phyloP scores from a whole-genome alignment of 2,329 filamentous ascomycete species.

The Aspergillus carbonarius region DNA sequence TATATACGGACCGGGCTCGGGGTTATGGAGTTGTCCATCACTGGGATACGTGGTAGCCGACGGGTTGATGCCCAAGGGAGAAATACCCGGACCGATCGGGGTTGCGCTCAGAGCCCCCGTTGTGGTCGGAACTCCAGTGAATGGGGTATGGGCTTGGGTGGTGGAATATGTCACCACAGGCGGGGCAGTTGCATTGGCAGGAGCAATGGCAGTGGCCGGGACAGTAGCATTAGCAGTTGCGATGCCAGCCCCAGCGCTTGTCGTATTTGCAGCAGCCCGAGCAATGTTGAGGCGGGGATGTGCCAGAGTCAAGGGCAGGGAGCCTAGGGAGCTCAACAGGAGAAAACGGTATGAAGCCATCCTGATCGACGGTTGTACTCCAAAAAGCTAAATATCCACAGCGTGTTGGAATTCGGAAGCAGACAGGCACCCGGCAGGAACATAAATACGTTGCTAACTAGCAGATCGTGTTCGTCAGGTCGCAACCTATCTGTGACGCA shows the following conservation, averaged over 20 bases:
- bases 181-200: neutral
- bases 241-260: neutral
- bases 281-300: neutral
- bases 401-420: neutral
- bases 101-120: slow-evolving; percentile 63
- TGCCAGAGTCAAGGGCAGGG: slow-evolving; percentile 1
- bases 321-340: neutral
- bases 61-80: slow-evolving; percentile 57
- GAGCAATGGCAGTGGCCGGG: neutral
- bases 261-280: neutral
- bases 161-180: slow-evolving; percentile 5
- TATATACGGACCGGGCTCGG: slow-evolving; percentile 68
- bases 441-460: neutral
- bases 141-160: slow-evolving; percentile 59
- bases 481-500: slow-evolving; percentile 1
- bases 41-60: slow-evolving; percentile 69
- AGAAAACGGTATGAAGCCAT: neutral
- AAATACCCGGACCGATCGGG: slow-evolving; percentile 56
- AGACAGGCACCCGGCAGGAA: neutral
- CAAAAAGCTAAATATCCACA: neutral
- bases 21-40: slow-evolving; percentile 66
- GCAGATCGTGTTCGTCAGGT: neutral
- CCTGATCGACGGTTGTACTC: neutral
- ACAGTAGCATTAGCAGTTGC: neutral
- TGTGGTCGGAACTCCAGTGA: slow-evolving; percentile 63